A percentile compares a stretch with the other conserved stretches of the same genome.
These are phyloP conservation scores for Trichoderma sp. DNA, from an alignment of 2,329 filamentous ascomycete genomes.

Conservation along the genomic window DNA sequence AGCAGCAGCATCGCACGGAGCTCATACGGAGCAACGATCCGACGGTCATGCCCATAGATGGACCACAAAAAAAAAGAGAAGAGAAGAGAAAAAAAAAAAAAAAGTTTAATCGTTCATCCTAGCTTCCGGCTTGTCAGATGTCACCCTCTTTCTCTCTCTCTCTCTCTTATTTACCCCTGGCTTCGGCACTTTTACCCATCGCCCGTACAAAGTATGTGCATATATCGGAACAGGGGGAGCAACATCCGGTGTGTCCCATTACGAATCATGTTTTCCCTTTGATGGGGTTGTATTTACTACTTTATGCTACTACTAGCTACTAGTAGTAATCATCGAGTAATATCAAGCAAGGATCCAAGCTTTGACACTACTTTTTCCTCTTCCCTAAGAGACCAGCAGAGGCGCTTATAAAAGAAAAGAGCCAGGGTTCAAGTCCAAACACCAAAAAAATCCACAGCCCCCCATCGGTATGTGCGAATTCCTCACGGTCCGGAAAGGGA, in stretches of 20 bases:
- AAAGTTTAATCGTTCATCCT: not conserved
- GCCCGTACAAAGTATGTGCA: not conserved
- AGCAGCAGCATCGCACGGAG: not conserved
- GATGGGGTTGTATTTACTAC: not conserved
- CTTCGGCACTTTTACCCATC: not conserved
- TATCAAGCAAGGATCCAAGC: not conserved
- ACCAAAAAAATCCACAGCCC: conserved; percentile 1
- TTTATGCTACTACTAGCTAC: not conserved
- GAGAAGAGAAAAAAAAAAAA: not conserved
- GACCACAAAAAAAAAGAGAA: not conserved
- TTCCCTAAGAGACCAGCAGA: no score
- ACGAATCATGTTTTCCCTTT: not conserved
- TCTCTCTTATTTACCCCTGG: not conserved
- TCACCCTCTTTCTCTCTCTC: not conserved
- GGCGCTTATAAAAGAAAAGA: not conserved
- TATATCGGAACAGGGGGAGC: not conserved
- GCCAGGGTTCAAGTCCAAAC: not conserved
- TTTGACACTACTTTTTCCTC: not conserved
- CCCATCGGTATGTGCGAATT: conserved; percentile 12
- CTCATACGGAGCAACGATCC: not conserved
- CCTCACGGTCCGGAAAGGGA: not conserved
- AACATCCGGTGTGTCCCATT: not conserved
- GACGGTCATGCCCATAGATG: conserved; percentile 8
- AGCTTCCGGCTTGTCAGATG: not conserved
- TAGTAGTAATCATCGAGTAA: not conserved